Evolutionary conservation across 1,139 yeast genomes (phyloP).

Genomic region (Protomyces gravidus): DNA sequence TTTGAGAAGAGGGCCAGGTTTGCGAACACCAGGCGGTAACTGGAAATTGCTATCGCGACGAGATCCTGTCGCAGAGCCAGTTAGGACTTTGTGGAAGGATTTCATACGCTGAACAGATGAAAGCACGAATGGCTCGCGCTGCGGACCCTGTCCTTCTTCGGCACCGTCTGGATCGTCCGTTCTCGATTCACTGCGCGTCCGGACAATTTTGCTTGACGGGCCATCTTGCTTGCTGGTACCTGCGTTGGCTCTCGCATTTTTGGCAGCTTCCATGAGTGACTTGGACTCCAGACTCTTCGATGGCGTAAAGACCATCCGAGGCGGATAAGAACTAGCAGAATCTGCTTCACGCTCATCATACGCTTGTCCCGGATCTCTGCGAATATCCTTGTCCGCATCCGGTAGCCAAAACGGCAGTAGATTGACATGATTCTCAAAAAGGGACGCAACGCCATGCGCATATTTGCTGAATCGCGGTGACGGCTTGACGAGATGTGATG

Average conservation of each 20-base stretch:
- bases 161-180: slow-evolving; percentile 45
- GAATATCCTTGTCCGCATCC: slow-evolving; percentile 76
- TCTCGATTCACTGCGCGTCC: slow-evolving; percentile 38
- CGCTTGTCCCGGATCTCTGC: slow-evolving; percentile 70
- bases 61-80: slow-evolving; percentile 6
- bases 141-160: slow-evolving; percentile 48
- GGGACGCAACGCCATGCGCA: slow-evolving; percentile 82
- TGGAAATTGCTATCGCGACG: background rate
- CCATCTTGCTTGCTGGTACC: slow-evolving; percentile 34
- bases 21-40: slow-evolving; percentile 82
- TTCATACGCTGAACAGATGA: slow-evolving; percentile 12
- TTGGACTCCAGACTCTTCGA: slow-evolving; percentile 31
- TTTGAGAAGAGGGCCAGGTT: slow-evolving; percentile 72
- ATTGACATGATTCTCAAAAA: slow-evolving; percentile 65
- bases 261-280: slow-evolving; percentile 27
- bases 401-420: slow-evolving; percentile 92
- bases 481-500: slow-evolving; percentile 79
- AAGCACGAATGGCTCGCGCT: slow-evolving; percentile 4
- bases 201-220: slow-evolving; percentile 7
- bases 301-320: slow-evolving; percentile 25
- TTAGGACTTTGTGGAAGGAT: slow-evolving; percentile 8
- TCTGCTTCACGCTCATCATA: slow-evolving; percentile 50
- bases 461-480: slow-evolving; percentile 88
- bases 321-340: slow-evolving; percentile 27
- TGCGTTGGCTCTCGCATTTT: slow-evolving; percentile 38